These are phyloP conservation scores for Kazachstania sp. DNA, from an alignment of 1,139 yeast species.

Conservation along the genomic window DNA sequence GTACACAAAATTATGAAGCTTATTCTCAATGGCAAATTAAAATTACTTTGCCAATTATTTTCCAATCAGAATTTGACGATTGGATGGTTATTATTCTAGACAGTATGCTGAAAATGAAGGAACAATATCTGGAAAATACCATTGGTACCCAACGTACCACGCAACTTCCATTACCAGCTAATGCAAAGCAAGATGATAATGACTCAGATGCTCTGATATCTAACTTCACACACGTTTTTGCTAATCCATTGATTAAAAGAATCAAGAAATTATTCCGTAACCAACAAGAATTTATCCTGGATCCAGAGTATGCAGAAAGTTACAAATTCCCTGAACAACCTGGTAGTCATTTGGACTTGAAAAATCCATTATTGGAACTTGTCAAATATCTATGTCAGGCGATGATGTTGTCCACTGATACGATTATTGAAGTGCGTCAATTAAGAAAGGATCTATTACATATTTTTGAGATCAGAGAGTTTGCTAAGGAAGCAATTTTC, in stretches of 20 bases:
- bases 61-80: conserved; percentile 76
- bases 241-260: conserved; percentile 59
- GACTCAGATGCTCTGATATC: conserved; percentile 35
- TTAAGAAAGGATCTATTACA: conserved; percentile 66
- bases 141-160: conserved; percentile 54
- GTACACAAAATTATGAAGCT: conserved; percentile 49
- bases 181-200: conserved; percentile 32
- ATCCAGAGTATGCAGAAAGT: conserved; percentile 54
- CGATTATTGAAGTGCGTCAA: conserved; percentile 65
- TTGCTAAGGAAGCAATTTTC: conserved; percentile 70
- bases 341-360: conserved; percentile 53
- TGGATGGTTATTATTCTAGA: conserved; percentile 79
- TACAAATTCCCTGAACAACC: conserved; percentile 67
- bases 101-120: conserved; percentile 52
- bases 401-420: conserved; percentile 53
- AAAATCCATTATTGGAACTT: conserved; percentile 71
- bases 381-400: conserved; percentile 72
- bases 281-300: conserved; percentile 65
- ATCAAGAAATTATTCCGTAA: conserved; percentile 54
- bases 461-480: conserved; percentile 74
- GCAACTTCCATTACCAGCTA: conserved; percentile 51
- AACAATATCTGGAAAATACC: conserved; percentile 32
- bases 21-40: conserved; percentile 76
- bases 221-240: conserved; percentile 40
- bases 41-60: conserved; percentile 61